These are phyloP conservation scores for Protostelium mycophagum DNA, from an alignment of 78 protist species.

Conservation along the genomic window DNA sequence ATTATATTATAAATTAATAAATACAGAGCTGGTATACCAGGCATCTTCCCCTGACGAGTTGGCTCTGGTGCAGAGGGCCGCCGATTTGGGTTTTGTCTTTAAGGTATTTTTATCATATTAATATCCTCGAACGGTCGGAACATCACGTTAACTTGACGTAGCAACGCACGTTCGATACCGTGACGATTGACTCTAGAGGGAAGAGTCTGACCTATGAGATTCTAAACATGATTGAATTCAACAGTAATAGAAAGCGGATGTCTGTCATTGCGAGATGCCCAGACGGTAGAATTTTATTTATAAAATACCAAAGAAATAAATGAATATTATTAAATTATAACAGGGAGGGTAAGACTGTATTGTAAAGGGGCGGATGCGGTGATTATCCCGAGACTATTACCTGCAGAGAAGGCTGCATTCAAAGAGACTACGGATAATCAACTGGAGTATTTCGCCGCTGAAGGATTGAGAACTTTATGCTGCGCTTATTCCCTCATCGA, in stretches of 20 bases:
- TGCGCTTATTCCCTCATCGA: constrained; percentile 50
- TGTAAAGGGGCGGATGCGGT: constrained; percentile 87
- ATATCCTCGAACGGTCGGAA: neutral
- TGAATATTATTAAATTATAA: neutral
- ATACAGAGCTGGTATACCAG: neutral
- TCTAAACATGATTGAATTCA: constrained; percentile 79
- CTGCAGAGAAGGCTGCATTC: neutral
- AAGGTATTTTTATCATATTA: neutral
- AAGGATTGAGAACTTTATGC: constrained; percentile 85
- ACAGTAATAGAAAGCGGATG: constrained; percentile 87
- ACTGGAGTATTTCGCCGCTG: constrained; percentile 52
- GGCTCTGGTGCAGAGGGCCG: constrained; percentile 74
- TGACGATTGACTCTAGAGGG: neutral
- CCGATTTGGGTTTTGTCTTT: constrained; percentile 23
- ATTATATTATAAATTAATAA: neutral
- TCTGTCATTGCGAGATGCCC: constrained; percentile 58
- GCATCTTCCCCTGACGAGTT: constrained; percentile 84
- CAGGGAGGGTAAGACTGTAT: constrained; percentile 29
- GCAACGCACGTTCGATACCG: neutral
- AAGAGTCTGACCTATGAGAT: constrained; percentile 22
- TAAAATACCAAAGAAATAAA: no score
- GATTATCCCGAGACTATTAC: constrained; percentile 26
- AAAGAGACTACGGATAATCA: neutral
- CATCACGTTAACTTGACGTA: neutral
- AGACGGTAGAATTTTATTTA: neutral